phyloP scores from a whole-genome alignment of 2,329 filamentous ascomycete species.

The Epichloe gansuensis region DNA sequence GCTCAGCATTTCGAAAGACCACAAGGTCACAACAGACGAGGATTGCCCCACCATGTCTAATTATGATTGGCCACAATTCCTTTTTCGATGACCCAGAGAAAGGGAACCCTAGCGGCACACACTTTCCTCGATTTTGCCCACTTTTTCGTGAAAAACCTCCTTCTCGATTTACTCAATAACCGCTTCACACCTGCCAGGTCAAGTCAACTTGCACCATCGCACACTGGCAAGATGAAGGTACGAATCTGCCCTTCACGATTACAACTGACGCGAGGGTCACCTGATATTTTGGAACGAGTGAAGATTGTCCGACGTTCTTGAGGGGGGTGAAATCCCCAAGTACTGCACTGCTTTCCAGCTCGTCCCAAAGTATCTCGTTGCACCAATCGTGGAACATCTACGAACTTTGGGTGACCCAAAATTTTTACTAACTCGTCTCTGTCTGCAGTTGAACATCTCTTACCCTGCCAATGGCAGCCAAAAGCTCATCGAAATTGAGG shows the following conservation, averaged over 20 bases:
- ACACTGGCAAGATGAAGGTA: conserved; percentile 38
- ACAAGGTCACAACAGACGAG: neutral
- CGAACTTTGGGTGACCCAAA: neutral
- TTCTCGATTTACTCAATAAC: conserved; percentile 12
- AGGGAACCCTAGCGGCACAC: conserved; percentile 30
- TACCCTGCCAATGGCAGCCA: conserved; percentile 99
- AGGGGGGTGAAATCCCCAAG: neutral
- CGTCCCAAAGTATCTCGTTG: neutral
- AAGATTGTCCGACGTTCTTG: neutral
- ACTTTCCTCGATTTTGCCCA: conserved; percentile 26
- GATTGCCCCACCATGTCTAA: neutral
- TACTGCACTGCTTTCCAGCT: neutral
- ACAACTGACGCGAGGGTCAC: neutral
- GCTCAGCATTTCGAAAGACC: neutral
- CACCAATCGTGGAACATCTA: neutral
- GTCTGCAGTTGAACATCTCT: conserved; percentile 48
- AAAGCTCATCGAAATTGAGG: conserved; percentile 97
- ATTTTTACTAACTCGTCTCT: conserved; percentile 19
- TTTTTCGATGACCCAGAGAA: conserved; percentile 7
- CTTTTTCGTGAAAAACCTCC: conserved; percentile 18
- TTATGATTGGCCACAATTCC: conserved; percentile 20
- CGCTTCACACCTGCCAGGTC: conserved; percentile 27
- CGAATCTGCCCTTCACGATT: conserved; percentile 7
- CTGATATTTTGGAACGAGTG: neutral
- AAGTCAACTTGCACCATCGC: conserved; percentile 32